Base-by-base conservation (phyloP, 1,139 yeast species). In the Hemisphaericaspora lyxosophila region DNA sequence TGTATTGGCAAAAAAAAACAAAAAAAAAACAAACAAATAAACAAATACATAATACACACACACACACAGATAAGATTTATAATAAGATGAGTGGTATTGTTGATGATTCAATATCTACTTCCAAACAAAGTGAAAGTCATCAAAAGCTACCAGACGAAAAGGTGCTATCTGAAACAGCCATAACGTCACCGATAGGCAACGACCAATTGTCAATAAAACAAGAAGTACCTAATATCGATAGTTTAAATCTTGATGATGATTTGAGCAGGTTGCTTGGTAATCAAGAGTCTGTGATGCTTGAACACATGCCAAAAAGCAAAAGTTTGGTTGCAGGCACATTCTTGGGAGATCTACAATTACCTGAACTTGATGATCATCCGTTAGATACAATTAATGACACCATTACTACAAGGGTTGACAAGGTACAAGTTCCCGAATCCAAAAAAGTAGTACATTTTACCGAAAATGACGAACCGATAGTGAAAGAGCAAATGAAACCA, bases 221-320 rank as follows among this genome's bases (percentile, higher is more conserved):
- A 18, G 31, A 28, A 5, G 22, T 31, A 4, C 70, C 67, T 39
- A 64, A 64, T 1, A 50, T 64, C 40, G 52, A 54, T 33, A 60
- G 57, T 34, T 35, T 60, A 18, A 53, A 51, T 5, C 52, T 58
- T 28, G 56, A 56, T 16, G 70, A 65, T 35, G 52, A 50, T n/a
- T 62, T 59, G 14, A 59, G 61, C 36, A 46, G 32, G 36, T 31
- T 48, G n/a, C 36, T 49, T 20, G 36, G 38, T 19, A 38, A 38
- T 22, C 35, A 33, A 9, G 26, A 24, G 6, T 11, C 12, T 9
- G 12, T 24, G 14, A 4, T 17, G 17, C 6, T 12, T n/a, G 23
- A 28, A 6, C 8, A 5, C 7, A 11, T n/a, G 4, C 4, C 5
- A 4, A 28, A 18, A 11, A n/a, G n/a, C 11, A 28, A 18, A n/a